Evolutionary conservation across 257 asterid genomes (phyloP).

Genomic region (Dorcoceras hygrometricum): DNA sequence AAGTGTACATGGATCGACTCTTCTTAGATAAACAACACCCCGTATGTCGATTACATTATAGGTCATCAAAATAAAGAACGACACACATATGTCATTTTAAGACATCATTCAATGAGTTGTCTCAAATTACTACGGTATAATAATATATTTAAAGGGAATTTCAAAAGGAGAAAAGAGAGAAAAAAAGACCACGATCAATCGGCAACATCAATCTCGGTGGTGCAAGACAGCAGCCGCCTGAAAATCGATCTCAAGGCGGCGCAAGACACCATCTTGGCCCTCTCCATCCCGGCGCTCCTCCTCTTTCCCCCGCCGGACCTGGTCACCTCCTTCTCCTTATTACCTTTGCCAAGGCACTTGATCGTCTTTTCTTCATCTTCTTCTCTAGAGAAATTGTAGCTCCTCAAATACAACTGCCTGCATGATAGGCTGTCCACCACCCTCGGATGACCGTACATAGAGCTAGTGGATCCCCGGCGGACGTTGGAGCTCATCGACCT

Average conservation of each 20-base stretch:
- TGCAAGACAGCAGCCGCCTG: conserved; percentile 73
- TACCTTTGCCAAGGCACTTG: conserved; percentile 43
- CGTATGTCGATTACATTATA: no score
- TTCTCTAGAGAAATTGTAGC: conserved; percentile 82
- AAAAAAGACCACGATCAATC: conserved; percentile 29
- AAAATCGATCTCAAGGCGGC: conserved; percentile 51
- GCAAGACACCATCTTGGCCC: conserved; percentile 39
- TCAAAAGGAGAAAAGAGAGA: neutral
- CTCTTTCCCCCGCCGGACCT: conserved; percentile 21
- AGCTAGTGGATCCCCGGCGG: neutral
- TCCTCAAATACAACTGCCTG: conserved; percentile 69
- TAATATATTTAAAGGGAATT: no score
- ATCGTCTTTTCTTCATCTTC: conserved; percentile 39
- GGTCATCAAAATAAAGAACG: neutral
- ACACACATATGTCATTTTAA: neutral
- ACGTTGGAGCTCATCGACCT: conserved; percentile 52
- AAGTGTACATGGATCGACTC: neutral
- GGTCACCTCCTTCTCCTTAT: conserved; percentile 11
- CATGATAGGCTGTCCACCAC: conserved; percentile 84
- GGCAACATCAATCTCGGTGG: conserved; percentile 73
- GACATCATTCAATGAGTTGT: neutral
- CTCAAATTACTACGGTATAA: neutral
- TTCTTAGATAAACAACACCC: neutral
- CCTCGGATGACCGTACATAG: conserved; percentile 33
- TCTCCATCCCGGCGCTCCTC: conserved; percentile 32